Base-by-base conservation (phyloP, 2,329 filamentous ascomycete genomes). In the Paecilomyces dactylethromorphus region DNA sequence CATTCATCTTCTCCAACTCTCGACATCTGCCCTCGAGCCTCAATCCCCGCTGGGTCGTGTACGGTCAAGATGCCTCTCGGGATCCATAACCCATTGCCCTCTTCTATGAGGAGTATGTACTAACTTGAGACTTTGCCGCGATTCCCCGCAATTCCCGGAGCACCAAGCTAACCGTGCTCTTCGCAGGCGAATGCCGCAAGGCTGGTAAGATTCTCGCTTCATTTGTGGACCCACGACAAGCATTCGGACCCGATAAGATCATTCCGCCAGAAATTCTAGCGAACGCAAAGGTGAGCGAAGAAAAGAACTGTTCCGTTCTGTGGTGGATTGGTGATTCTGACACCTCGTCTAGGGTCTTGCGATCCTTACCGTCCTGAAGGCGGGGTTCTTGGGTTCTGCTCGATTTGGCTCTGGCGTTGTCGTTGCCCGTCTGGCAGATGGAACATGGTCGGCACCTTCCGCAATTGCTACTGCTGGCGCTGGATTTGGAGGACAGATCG, bases 171-270 rank as follows among this genome's bases (percentile, higher is more conserved):
- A 76, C 74, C 58, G 59, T 55, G 22, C 59, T 66, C 54, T 59
- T 66, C 39, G 39, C 76, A 97, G 93, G 91, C 80, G 94, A 99
- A 80, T 97, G 94, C 80, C 94, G 89, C 76, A 99, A 99, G 79
- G 94, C 92, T 73, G 90, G 90, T 72, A 96, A 96, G 82, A 97
- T 97, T 70, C 84, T 99, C 66, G 85, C 90, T 53, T 96, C 92
- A 12, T 99, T 99, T 74, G 85, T 97, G 73, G 94, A 97, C 73
- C 94, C 94, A 21, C 85, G 87, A 71, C 93, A 97, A 79, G 80
- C 93, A 21, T 96, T 97, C 74, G 92, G 93, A 5, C 93, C 94
- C 58, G 94, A 97, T 76, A 97, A 97, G 77, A 87, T 99, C 73
- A 99, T 99, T 68, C 94, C 94, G 55, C 92, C 93, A 7, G 84